These are phyloP conservation scores for Barnettozyma pratensis DNA, from an alignment of 805 yeast species.

Conservation along the genomic window DNA sequence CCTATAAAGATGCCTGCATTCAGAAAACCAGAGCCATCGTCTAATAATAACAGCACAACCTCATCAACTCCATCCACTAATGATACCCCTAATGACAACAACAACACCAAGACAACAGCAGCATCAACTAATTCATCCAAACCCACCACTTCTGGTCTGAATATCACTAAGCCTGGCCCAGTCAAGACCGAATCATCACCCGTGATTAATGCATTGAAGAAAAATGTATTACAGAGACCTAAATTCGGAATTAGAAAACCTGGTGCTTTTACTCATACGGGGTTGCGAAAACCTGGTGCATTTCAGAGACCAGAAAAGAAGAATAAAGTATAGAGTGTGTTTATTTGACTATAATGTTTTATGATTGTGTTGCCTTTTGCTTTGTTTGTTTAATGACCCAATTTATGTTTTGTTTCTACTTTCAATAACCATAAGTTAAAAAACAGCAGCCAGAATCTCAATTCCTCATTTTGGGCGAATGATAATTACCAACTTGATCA, in stretches of 20 bases:
- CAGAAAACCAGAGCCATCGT: neutral
- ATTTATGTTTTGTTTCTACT: too few species aligned
- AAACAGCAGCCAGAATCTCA: too few species aligned
- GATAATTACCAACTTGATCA: too few species aligned
- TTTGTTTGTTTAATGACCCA: too few species aligned
- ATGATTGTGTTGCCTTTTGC: too few species aligned
- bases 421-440: too few species aligned
- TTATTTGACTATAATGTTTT: too few species aligned
- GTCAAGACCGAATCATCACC: neutral
- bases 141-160: neutral
- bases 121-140: neutral
- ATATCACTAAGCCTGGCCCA: slow-evolving; percentile 1
- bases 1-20: neutral
- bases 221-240: slow-evolving; percentile 17
- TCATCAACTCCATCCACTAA: too few species aligned
- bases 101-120: neutral
- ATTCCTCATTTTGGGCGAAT: too few species aligned
- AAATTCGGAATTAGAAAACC: slow-evolving; percentile 24
- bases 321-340: slow-evolving; percentile 10
- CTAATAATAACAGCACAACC: too few species aligned
- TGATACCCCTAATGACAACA: too few species aligned
- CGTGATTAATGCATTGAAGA: slow-evolving; percentile 4
- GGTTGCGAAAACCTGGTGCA: slow-evolving; percentile 26
- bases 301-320: slow-evolving; percentile 24
- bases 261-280: slow-evolving; percentile 15